These are phyloP conservation scores for Fusarium hainanense DNA, from an alignment of 2,329 filamentous ascomycete genomes.

Conservation along the genomic window DNA sequence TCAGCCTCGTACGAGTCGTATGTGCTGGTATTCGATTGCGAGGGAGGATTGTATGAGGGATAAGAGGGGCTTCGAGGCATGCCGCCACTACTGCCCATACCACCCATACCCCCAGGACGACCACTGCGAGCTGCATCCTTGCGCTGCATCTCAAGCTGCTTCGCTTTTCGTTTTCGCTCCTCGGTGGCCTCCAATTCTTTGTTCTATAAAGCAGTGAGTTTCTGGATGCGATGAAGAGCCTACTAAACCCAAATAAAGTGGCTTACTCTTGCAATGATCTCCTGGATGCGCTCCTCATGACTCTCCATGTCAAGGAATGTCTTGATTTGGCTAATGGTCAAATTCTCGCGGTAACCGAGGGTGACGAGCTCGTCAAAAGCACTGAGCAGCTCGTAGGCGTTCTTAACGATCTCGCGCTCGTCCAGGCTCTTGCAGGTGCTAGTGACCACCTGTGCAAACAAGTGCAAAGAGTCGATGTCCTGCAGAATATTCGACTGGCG, in stretches of 20 bases:
- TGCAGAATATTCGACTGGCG: conserved; percentile 99
- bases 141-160: conserved; percentile 98
- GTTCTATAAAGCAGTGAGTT: conserved; percentile 69
- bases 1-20: conserved; percentile 97
- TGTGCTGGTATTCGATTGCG: conserved; percentile 79
- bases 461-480: conserved; percentile 97
- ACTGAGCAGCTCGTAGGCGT: conserved; percentile 95
- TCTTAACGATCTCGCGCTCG: conserved; percentile 92
- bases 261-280: conserved; percentile 89
- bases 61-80: conserved; percentile 83
- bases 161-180: conserved; percentile 97
- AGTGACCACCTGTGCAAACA: conserved; percentile 96
- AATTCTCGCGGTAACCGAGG: conserved; percentile 93
- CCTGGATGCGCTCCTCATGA: conserved; percentile 98
- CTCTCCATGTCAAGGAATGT: conserved; percentile 99
- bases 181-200: conserved; percentile 98
- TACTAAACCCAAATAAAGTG: not conserved
- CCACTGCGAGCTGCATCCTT: conserved; percentile 90
- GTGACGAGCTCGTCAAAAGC: conserved; percentile 98
- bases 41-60: conserved; percentile 86
- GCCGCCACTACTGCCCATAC: conserved; percentile 50
- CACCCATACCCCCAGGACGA: conserved; percentile 47
- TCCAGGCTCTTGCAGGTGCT: conserved; percentile 97
- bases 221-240: not conserved
- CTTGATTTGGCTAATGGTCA: conserved; percentile 97